phyloP scores from a whole-genome alignment of 169 alveolate genomes.

The Cryptosporidium felis region DNA sequence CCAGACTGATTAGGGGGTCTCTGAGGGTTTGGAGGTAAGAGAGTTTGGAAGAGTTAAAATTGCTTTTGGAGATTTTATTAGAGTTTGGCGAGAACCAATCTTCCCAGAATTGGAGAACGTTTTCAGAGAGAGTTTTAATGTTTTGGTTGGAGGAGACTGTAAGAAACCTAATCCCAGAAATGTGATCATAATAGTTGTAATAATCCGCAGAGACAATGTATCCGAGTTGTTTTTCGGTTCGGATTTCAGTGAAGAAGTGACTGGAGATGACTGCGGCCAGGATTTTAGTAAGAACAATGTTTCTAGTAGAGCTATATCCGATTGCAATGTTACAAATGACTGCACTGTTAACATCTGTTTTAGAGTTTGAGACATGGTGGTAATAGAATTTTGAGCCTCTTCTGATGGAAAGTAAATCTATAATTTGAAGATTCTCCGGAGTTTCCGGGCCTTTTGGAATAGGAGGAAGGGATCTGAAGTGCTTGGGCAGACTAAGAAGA shows the following conservation, averaged over 20 bases:
- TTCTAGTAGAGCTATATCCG: not conserved
- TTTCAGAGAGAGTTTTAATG: not conserved
- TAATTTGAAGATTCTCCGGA: not conserved
- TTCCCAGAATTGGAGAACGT: constrained; percentile 18
- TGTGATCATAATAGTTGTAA: not conserved
- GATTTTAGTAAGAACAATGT: not conserved
- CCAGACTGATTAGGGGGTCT: not conserved
- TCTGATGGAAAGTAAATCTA: constrained; percentile 1
- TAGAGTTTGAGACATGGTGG: not conserved
- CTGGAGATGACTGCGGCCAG: not conserved
- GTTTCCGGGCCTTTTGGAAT: not conserved
- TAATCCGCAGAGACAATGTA: not conserved
- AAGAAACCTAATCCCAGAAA: not conserved
- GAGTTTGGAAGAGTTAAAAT: not conserved
- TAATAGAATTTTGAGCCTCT: constrained; percentile 9
- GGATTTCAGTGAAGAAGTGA: constrained; percentile 16
- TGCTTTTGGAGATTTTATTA: not conserved
- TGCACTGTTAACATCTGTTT: not conserved
- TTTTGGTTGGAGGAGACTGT: constrained; percentile 19
- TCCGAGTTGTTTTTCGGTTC: constrained; percentile 19
- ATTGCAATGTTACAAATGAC: not conserved
- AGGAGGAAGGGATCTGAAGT: not conserved
- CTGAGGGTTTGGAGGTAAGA: not conserved
- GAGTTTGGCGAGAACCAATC: constrained; percentile 6
- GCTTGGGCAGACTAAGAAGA: no score